These are phyloP conservation scores for Isochrysis galbana DNA, from an alignment of 78 protist species.

Conservation along the genomic window DNA sequence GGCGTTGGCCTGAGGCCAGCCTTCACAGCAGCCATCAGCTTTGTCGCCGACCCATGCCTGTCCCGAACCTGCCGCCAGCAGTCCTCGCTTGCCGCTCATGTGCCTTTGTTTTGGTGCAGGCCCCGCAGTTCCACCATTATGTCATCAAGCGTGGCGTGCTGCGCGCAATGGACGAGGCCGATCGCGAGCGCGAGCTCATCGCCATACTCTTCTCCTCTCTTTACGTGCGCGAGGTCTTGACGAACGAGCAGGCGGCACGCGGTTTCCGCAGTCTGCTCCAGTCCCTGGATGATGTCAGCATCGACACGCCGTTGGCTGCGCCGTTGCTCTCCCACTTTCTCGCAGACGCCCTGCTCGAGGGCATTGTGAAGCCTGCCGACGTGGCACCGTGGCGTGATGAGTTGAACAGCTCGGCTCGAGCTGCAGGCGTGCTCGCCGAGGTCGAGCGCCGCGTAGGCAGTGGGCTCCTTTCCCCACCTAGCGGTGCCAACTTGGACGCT, in stretches of 20 bases:
- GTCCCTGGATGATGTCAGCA: background rate
- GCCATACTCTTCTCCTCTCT: background rate
- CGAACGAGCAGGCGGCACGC: background rate
- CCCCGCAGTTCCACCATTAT: background rate
- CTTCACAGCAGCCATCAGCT: no score
- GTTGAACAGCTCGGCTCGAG: background rate
- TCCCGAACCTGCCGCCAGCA: no score
- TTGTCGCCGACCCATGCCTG: no score
- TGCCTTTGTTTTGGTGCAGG: background rate
- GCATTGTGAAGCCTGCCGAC: background rate
- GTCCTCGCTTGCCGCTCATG: background rate
- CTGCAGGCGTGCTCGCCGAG: background rate
- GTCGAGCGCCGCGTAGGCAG: background rate
- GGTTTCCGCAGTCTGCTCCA: background rate
- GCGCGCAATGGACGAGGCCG: background rate
- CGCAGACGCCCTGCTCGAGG: constrained; percentile 22
- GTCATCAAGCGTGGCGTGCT: background rate
- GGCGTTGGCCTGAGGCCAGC: no score
- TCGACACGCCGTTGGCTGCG: background rate
- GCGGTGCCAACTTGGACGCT: no score
- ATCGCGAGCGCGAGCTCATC: constrained; percentile 7
- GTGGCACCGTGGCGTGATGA: background rate
- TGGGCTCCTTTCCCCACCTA: no score
- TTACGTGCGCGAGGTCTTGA: background rate
- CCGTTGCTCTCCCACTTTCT: constrained; percentile 17